A percentile compares a stretch with the other conserved stretches of the same genome.
Conservation (phyloP, 192 early-diverging fungal genomes). For the Coemansia sp. region DNA sequence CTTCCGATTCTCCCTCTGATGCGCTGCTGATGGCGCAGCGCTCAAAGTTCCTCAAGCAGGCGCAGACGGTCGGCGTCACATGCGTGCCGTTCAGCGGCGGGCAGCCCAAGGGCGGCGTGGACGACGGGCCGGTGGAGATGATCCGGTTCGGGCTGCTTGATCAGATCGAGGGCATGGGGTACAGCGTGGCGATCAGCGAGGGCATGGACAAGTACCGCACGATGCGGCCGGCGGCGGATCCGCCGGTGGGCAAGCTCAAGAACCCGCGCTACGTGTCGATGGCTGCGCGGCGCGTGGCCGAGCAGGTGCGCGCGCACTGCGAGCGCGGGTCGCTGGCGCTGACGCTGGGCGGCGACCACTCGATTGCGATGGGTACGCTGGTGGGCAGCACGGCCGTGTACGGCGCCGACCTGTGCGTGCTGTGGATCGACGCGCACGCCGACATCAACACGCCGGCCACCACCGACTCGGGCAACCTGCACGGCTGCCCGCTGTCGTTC, state of each 20-base stretch:
- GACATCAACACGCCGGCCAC: slow-evolving; percentile 93
- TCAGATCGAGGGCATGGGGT: slow-evolving; percentile 83
- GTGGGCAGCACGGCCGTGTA: slow-evolving; percentile 76
- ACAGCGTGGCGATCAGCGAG: slow-evolving; percentile 75
- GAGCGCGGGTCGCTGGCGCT: slow-evolving; percentile 77
- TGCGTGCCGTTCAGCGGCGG: slow-evolving; percentile 77
- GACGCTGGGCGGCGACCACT: slow-evolving; percentile 96
- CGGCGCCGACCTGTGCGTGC: slow-evolving; percentile 78
- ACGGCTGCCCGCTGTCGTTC: slow-evolving; percentile 95
- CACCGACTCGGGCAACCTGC: slow-evolving; percentile 90
- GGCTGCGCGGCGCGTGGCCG: slow-evolving; percentile 70
- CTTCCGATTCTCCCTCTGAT: slow-evolving; percentile 7
- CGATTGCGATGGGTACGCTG: slow-evolving; percentile 90
- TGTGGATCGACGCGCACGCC: slow-evolving; percentile 97
- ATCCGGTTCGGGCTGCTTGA: slow-evolving; percentile 83
- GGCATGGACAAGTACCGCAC: slow-evolving; percentile 69
- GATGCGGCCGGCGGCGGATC: slow-evolving; percentile 70
- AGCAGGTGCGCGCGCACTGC: slow-evolving; percentile 67
- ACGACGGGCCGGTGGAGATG: slow-evolving; percentile 83
- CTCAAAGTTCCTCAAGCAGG: slow-evolving; percentile 61
- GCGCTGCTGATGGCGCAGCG: slow-evolving; percentile 46
- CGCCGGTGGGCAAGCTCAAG: slow-evolving; percentile 80
- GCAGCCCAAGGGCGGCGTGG: slow-evolving; percentile 88
- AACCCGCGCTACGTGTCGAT: slow-evolving; percentile 82
- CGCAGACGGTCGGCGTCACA: slow-evolving; percentile 70